Conservation (phyloP, 1,139 yeast genomes). For the Geotrichum cucujoidarum region DNA sequence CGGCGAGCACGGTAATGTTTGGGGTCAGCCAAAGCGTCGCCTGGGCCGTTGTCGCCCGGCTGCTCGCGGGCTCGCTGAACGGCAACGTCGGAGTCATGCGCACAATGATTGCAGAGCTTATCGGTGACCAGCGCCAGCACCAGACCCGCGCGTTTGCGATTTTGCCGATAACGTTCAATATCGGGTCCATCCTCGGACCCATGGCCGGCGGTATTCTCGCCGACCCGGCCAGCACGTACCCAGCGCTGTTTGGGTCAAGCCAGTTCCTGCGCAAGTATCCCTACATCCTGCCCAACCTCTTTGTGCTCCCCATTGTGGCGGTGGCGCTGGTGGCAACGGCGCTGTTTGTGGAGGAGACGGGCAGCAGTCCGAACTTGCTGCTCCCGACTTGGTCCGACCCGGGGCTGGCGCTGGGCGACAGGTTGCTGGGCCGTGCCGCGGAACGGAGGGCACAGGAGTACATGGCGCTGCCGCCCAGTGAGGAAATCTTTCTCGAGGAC, state of each 20-base stretch:
- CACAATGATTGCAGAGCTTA: conserved; percentile 56
- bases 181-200: conserved; percentile 56
- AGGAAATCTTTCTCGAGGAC: conserved; percentile 9
- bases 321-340: conserved; percentile 41
- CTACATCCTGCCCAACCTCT: conserved; percentile 55
- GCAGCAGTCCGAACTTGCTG: conserved; percentile 38
- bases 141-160: conserved; percentile 59
- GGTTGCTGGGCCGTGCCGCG: neutral
- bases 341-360: conserved; percentile 58
- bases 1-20: conserved; percentile 44
- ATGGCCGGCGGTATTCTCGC: conserved; percentile 36
- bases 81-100: conserved; percentile 59
- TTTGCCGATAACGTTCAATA: conserved; percentile 52
- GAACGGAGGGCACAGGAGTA: neutral
- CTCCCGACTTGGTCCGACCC: conserved; percentile 49
- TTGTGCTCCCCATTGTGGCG: conserved; percentile 41
- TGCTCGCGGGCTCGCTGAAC: conserved; percentile 50
- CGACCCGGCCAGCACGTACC: conserved; percentile 33
- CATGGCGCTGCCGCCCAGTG: neutral
- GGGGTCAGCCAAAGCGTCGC: conserved; percentile 50
- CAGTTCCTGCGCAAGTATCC: conserved; percentile 44
- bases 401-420: conserved; percentile 32
- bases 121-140: conserved; percentile 46
- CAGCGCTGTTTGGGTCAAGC: conserved; percentile 20
- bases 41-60: conserved; percentile 49